Evolutionary conservation across 306 rosid species (phyloP).

Genomic region (Rubus idaeus): DNA sequence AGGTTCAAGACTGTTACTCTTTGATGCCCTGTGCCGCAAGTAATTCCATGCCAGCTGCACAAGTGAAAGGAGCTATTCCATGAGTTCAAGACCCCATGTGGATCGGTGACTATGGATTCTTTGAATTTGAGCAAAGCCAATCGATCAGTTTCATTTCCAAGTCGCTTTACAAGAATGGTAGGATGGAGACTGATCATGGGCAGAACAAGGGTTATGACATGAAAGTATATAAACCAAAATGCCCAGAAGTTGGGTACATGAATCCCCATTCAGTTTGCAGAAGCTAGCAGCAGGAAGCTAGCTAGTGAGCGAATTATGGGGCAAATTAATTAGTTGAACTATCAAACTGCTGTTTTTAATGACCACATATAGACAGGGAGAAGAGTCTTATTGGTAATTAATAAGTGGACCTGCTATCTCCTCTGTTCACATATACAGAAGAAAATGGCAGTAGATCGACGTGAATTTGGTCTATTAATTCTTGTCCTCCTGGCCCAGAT

Average conservation of each 20-base stretch:
- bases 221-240: too few species aligned
- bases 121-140: conserved; percentile 34
- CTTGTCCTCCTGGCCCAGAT: too few species aligned
- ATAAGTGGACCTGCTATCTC: background rate
- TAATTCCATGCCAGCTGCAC: conserved; percentile 45
- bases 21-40: conserved; percentile 33
- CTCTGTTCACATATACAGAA: too few species aligned
- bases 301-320: too few species aligned
- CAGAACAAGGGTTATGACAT: background rate
- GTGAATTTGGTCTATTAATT: too few species aligned
- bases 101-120: conserved; percentile 28
- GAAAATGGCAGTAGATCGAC: too few species aligned
- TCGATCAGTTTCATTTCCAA: background rate
- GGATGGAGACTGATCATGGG: background rate
- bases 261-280: background rate
- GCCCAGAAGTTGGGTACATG: background rate
- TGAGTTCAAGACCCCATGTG: conserved; percentile 22
- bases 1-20: conserved; percentile 29
- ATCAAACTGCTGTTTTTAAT: too few species aligned
- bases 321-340: too few species aligned
- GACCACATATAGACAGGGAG: too few species aligned
- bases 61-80: conserved; percentile 41
- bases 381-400: too few species aligned
- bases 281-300: too few species aligned
- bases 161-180: background rate